Base-by-base conservation (phyloP, 2,329 filamentous ascomycete genomes). In the Fusarium transvaalense region DNA sequence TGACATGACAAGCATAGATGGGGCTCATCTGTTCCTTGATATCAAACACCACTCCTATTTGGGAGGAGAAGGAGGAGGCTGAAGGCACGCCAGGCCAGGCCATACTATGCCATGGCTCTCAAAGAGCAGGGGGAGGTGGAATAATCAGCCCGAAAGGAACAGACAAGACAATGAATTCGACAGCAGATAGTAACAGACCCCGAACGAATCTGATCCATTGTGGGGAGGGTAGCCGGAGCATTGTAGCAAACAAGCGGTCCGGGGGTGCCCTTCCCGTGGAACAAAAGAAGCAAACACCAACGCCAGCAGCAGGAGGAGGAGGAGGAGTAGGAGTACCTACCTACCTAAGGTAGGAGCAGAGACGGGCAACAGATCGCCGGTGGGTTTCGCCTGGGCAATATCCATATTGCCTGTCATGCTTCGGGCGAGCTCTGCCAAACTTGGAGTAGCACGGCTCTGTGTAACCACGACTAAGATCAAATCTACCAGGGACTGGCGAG, bases 371-470 rank as follows among this genome's bases (percentile, higher is more conserved):
- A 63, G 66, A 69, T 69, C 52, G 37, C 61, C 25, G 39, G 66
- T 69, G 66, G 66, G 47, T 67, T 66, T 42, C 34, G 57, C 31
- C 53, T 64, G 56, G 47, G 52, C 47, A 50, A 61, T 52, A 34
- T 39, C 45, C 60, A 52, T 62, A 55, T 63, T 56, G 53, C 53
- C 53, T 67, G 41, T 51, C 53, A 64, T 66, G 55, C 50, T 43
- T 41, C 66, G 58, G 53, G 39, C 61, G 37, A 56, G 51, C 39
- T 67, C 55, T 60, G 43, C 68, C 65, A 60, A 57, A 68, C 59
- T 63, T 34, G 69, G 69, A 66, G 69, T 72, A 71, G 69, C 54
- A 70, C 57, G 58, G 25, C 57, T 68, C 57, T 70, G 71, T 73
- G 71, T 70, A 67, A 61, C 71, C 51, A 66, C 58, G 48, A 51